Percentiles rank a stretch among this genome's conserved stretches.
phyloP scores from a whole-genome alignment of 2,329 filamentous ascomycete species.

The Grosmannia clavigera region DNA sequence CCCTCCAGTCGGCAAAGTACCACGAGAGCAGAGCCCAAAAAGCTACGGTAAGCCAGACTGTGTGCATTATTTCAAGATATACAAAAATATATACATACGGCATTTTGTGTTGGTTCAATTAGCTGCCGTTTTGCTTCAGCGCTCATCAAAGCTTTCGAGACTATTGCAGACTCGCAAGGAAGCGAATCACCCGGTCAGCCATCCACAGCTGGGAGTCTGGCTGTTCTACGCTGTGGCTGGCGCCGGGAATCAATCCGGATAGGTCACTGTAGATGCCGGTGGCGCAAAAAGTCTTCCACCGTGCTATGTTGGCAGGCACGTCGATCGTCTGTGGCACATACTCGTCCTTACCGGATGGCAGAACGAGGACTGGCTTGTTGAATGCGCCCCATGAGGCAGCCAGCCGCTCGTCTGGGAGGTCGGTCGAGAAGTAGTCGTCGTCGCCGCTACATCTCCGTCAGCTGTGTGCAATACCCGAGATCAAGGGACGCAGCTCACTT shows the following conservation, averaged over 20 bases:
- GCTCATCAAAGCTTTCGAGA: neutral
- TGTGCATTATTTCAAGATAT: neutral
- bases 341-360: conserved; percentile 56
- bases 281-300: conserved; percentile 38
- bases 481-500: conserved; percentile 29
- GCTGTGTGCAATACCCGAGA: neutral
- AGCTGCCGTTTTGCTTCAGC: too few relatives aligned
- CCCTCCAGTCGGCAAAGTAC: too few relatives aligned
- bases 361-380: conserved; percentile 45
- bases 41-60: neutral
- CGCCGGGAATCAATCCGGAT: conserved; percentile 40
- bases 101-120: neutral
- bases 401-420: conserved; percentile 48
- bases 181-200: conserved; percentile 31
- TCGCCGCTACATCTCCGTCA: conserved; percentile 39
- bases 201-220: conserved; percentile 36
- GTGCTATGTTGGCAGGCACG: conserved; percentile 41
- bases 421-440: conserved; percentile 82
- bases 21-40: neutral
- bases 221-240: conserved; percentile 36
- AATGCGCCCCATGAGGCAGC: conserved; percentile 53
- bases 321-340: conserved; percentile 47
- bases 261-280: conserved; percentile 33
- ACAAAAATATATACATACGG: neutral
- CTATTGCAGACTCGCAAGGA: conserved; percentile 23